Evolutionary conservation across 306 rosid genomes (phyloP).

Genomic region (Vigna trinervia): DNA sequence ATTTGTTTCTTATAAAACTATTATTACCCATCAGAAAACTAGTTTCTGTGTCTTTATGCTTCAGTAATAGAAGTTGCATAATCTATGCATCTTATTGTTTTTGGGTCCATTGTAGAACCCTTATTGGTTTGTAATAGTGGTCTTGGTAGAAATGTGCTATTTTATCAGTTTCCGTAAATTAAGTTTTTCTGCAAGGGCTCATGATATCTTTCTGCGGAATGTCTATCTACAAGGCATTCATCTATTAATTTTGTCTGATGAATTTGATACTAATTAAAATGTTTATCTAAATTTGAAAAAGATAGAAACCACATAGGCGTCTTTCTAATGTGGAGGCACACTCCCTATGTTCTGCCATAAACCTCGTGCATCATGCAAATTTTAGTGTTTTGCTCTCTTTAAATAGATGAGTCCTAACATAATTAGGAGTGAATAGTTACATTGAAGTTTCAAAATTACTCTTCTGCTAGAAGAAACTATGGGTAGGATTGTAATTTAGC

Average conservation of each 20-base stretch:
- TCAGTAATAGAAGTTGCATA: constrained; percentile 5
- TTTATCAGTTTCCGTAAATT: neutral
- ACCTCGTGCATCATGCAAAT: neutral
- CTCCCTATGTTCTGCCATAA: neutral
- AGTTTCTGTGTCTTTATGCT: constrained; percentile 14
- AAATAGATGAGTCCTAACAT: neutral
- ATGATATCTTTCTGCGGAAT: neutral
- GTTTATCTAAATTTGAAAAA: neutral
- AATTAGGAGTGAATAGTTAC: neutral
- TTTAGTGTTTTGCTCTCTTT: neutral
- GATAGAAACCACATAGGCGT: neutral
- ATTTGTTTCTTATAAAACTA: neutral
- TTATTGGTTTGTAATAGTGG: neutral
- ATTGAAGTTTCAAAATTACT: neutral
- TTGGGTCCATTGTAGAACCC: neutral
- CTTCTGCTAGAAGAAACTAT: neutral
- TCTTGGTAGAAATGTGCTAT: constrained; percentile 9
- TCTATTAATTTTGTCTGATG: neutral
- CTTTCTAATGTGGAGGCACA: neutral
- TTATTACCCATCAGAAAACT: neutral
- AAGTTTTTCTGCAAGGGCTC: neutral
- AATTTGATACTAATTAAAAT: neutral
- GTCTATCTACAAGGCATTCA: neutral
- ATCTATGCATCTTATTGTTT: neutral
- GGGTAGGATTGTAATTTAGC: neutral